Base-by-base conservation (phyloP, 345 rosid species). In the Pugionium dolabratum region DNA sequence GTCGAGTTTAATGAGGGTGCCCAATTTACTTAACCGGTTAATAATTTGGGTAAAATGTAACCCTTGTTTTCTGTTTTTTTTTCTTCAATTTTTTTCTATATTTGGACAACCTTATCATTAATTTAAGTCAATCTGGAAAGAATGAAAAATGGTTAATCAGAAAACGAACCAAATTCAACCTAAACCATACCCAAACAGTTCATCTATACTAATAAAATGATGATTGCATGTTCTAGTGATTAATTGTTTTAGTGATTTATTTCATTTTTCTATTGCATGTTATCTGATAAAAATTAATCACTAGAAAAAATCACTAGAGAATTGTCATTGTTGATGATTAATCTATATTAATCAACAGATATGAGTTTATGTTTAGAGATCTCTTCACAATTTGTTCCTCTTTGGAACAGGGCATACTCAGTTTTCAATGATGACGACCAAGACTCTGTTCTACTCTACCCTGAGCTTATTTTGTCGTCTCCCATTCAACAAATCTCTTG, bases 281-380 rank as follows among this genome's bases (percentile, higher is more conserved):
- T 18, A 18, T 18, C 18, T 18, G 18, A 18, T 18, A 18, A 18
- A 18, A 18, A 18, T 18, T 18, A 18, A 18, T 18, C 18, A 18
- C 18, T 18, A 18, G 18, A 18, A 18, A 18, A 18, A 18, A 18
- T 18, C 18, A 18, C 18, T 18, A 18, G 18, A 18, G 18, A 18
- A 18, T 18, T 18, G 18, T 18, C 18, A 18, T 18, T 18, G 18
- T 18, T 18, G 18, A 18, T 18, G 18, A 18, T 18, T 18, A 18
- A 18, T 18, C 18, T 18, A 18, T 18, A 18, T 18, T 18, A 0
- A 18, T 18, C 50, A n/a, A 33, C 41, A 61, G 34, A 59, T 8
- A 64, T 72, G 76, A 54, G 66, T 72, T 28, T 64, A 50, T 72
- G 60, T 58, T 41, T 56, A 40, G 59, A 71, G 44, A 47, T 71